Conservation (phyloP, 2,329 filamentous ascomycete genomes). For the Fusarium liriodendri region DNA sequence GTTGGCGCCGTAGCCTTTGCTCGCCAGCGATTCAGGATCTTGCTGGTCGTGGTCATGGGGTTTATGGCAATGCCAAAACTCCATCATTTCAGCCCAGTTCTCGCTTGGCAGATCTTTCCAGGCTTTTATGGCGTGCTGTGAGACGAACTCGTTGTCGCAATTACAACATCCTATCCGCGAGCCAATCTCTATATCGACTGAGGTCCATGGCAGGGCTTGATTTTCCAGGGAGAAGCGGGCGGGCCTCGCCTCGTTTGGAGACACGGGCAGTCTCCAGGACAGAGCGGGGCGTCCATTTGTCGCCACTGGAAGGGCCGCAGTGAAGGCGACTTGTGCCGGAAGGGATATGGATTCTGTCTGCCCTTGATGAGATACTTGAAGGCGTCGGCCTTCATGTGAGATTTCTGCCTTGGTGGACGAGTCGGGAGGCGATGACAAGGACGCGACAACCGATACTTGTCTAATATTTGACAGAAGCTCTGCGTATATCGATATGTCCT, state of each 20-base stretch:
- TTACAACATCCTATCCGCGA: slow-evolving; percentile 57
- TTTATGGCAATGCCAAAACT: slow-evolving; percentile 99
- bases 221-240: slow-evolving; percentile 48
- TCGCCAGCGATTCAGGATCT: slow-evolving; percentile 61
- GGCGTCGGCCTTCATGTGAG: slow-evolving; percentile 55
- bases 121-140: slow-evolving; percentile 52
- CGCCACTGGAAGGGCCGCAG: slow-evolving; percentile 52
- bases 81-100: slow-evolving; percentile 99
- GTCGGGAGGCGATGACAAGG: slow-evolving; percentile 58
- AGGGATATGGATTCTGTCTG: slow-evolving; percentile 51
- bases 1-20: slow-evolving; percentile 86
- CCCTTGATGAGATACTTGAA: slow-evolving; percentile 62
- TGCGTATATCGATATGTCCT: slow-evolving; percentile 64
- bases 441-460: slow-evolving; percentile 69
- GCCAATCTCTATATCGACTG: slow-evolving; percentile 56
- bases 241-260: slow-evolving; percentile 36
- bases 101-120: slow-evolving; percentile 98
- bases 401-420: slow-evolving; percentile 57
- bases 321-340: slow-evolving; percentile 54
- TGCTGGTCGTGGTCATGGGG: slow-evolving; percentile 70
- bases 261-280: slow-evolving; percentile 67
- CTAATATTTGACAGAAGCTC: slow-evolving; percentile 74
- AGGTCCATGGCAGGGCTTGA: slow-evolving; percentile 66
- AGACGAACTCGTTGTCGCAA: slow-evolving; percentile 54
- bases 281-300: slow-evolving; percentile 49